A percentile compares a stretch with the other conserved stretches of the same genome.
Conservation (phyloP, 2,329 filamentous ascomycete genomes). For the Cryphonectria carpinicola region DNA sequence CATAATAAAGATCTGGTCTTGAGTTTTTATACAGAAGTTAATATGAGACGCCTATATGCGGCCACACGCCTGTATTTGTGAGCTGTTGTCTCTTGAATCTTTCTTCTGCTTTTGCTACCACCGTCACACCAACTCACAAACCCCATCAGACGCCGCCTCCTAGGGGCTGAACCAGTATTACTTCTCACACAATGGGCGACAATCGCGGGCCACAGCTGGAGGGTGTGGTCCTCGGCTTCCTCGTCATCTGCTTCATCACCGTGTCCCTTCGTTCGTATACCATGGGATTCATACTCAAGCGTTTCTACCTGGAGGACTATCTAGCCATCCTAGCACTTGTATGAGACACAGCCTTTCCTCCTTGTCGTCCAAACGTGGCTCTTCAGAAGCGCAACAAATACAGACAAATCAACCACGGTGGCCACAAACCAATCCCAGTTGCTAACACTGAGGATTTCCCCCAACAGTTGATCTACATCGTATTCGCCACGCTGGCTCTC, state of each 20-base stretch:
- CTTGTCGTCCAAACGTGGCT: not conserved
- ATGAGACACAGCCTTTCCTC: conserved; percentile 7
- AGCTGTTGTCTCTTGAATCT: not conserved
- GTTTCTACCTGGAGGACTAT: conserved; percentile 40
- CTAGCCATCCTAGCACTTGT: conserved; percentile 40
- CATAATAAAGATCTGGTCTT: not conserved
- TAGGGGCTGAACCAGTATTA: not conserved
- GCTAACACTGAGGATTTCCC: not conserved
- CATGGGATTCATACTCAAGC: conserved; percentile 39
- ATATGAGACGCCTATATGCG: not conserved
- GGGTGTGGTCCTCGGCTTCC: conserved; percentile 38
- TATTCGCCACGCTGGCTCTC: conserved; percentile 33
- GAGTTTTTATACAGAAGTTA: not conserved
- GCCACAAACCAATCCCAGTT: not conserved
- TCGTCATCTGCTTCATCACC: conserved; percentile 40
- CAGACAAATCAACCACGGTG: not conserved
- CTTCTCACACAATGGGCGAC: not conserved
- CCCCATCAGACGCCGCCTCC: not conserved
- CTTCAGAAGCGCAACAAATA: not conserved
- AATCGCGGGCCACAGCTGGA: conserved; percentile 34
- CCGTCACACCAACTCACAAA: not conserved
- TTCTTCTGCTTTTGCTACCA: not conserved
- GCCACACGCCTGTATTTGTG: not conserved
- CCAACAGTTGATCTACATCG: conserved; percentile 31
- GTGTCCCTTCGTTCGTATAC: conserved; percentile 39